Evolutionary conservation across 2,329 filamentous ascomycete genomes (phyloP).

Genomic region (Laburnicola sp.): DNA sequence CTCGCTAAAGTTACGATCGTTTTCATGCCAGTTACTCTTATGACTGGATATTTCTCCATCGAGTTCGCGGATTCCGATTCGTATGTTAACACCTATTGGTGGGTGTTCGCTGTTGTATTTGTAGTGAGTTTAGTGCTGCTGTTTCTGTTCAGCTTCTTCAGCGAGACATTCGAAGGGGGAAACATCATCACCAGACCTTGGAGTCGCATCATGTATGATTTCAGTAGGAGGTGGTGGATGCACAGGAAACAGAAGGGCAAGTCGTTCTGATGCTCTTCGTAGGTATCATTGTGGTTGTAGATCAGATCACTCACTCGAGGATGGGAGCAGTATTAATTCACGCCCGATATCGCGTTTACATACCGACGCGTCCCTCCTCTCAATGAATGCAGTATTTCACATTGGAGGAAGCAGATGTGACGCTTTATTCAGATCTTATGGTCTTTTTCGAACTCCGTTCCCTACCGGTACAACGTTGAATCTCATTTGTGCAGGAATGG

Average conservation of each 20-base stretch:
- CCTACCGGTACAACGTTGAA: too few species aligned
- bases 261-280: conserved; percentile 10
- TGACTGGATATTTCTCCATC: conserved; percentile 74
- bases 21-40: conserved; percentile 73
- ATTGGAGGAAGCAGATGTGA: not conserved
- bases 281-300: too few species aligned
- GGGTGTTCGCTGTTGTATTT: conserved; percentile 66
- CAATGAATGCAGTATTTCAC: too few species aligned
- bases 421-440: not conserved
- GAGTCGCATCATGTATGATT: conserved; percentile 35
- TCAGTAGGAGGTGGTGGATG: conserved; percentile 29
- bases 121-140: conserved; percentile 62
- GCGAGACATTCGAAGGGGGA: conserved; percentile 61
- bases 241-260: conserved; percentile 28
- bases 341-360: too few species aligned
- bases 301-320: too few species aligned
- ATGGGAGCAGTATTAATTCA: too few species aligned
- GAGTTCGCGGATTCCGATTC: conserved; percentile 66
- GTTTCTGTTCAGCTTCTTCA: conserved; percentile 60
- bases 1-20: conserved; percentile 75
- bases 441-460: too few species aligned
- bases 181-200: conserved; percentile 55
- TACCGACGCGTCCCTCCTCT: too few species aligned
- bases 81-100: conserved; percentile 67
- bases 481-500: too few species aligned